Evolutionary conservation across 2,329 filamentous ascomycete species (phyloP).

Genomic region (Acarospora socialis): DNA sequence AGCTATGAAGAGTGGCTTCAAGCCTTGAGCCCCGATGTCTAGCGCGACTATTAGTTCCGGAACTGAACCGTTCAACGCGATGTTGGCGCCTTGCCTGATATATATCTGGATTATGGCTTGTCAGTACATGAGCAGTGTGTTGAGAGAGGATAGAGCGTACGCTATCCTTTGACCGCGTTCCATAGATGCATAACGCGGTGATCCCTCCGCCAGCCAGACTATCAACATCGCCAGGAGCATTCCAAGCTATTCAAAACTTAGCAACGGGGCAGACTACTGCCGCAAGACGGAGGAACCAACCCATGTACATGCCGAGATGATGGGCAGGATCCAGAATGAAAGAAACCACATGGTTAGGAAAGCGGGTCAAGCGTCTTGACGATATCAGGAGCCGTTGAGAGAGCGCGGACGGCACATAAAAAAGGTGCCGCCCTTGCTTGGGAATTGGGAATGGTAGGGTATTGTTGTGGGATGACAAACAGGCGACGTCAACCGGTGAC

Average conservation of each 20-base stretch:
- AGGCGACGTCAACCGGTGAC: too few relatives aligned
- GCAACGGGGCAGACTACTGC: background rate
- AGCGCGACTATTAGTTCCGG: too few relatives aligned
- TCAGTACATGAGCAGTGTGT: background rate
- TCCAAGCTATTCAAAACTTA: conserved; percentile 18
- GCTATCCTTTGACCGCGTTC: conserved; percentile 37
- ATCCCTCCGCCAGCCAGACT: conserved; percentile 38
- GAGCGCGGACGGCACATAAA: too few relatives aligned
- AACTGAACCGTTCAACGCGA: too few relatives aligned
- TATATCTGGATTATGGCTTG: conserved; percentile 1
- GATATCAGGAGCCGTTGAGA: background rate
- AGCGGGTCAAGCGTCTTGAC: too few relatives aligned
- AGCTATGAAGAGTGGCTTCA: conserved; percentile 50
- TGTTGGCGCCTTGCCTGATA: conserved; percentile 21
- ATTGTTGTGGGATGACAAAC: too few relatives aligned
- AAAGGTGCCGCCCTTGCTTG: too few relatives aligned
- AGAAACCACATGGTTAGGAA: conserved; percentile 32
- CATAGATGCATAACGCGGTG: conserved; percentile 39
- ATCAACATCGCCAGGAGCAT: conserved; percentile 47
- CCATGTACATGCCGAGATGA: conserved; percentile 45
- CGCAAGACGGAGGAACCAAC: conserved; percentile 25
- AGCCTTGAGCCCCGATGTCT: conserved; percentile 42
- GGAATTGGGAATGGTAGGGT: too few relatives aligned
- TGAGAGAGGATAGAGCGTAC: conserved; percentile 21
- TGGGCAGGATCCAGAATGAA: conserved; percentile 40